Evolutionary conservation across 768 basidiomycete genomes (phyloP).

Genomic region (Paxillus ammoniavirescens): DNA sequence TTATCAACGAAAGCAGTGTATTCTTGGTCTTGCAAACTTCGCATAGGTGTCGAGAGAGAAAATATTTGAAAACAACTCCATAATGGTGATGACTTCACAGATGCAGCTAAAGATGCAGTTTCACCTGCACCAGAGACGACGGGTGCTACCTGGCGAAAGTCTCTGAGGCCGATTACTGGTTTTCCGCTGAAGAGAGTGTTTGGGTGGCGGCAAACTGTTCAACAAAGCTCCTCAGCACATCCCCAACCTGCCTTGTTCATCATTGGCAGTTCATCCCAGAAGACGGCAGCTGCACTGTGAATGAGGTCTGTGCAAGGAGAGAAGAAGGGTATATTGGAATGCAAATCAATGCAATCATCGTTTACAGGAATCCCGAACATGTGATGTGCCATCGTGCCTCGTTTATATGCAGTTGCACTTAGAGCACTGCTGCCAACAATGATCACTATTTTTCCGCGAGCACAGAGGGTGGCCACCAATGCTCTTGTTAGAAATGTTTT

Average conservation of each 20-base stretch:
- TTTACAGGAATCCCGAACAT: conserved; percentile 36
- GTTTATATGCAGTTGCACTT: conserved; percentile 36
- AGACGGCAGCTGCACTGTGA: conserved; percentile 25
- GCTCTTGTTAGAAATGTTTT: conserved; percentile 39
- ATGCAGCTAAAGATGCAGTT: conserved; percentile 32
- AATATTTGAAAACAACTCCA: conserved; percentile 31
- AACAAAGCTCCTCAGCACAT: conserved; percentile 36
- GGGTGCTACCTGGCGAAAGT: conserved; percentile 42
- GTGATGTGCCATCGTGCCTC: conserved; percentile 38
- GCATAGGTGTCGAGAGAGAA: conserved; percentile 32
- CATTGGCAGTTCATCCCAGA: conserved; percentile 47
- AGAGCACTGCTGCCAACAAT: conserved; percentile 13
- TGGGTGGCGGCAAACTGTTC: background rate
- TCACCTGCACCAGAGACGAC: conserved; percentile 32
- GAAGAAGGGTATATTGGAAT: conserved; percentile 29
- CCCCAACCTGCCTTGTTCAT: conserved; percentile 33
- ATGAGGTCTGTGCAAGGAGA: conserved; percentile 35
- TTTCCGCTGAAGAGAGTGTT: conserved; percentile 38
- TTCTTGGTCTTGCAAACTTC: conserved; percentile 35
- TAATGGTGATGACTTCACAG: conserved; percentile 34
- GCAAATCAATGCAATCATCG: conserved; percentile 30
- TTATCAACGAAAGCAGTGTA: conserved; percentile 37
- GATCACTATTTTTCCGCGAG: conserved; percentile 28
- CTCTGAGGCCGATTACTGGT: conserved; percentile 34
- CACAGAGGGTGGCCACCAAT: conserved; percentile 31